Evolutionary conservation across 2,329 filamentous ascomycete genomes (phyloP).

Genomic region (Podosphaera xanthii): DNA sequence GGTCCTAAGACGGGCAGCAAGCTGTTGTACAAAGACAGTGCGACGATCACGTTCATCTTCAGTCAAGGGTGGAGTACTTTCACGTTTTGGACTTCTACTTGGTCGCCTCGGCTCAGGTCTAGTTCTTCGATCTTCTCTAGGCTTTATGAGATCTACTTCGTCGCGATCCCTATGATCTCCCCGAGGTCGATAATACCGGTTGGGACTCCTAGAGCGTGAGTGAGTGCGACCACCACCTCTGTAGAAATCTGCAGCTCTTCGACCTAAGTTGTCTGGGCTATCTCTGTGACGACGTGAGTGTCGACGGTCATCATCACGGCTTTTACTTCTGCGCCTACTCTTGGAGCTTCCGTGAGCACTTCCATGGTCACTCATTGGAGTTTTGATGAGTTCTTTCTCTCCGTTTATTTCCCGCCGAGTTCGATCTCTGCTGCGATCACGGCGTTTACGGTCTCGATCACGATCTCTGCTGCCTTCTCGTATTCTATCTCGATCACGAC

Average conservation of each 20-base stretch:
- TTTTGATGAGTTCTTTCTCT: slow-evolving; percentile 35
- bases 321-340: slow-evolving; percentile 61
- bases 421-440: slow-evolving; percentile 33
- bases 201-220: slow-evolving; percentile 50
- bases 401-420: slow-evolving; percentile 22
- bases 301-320: slow-evolving; percentile 52
- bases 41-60: slow-evolving; percentile 93
- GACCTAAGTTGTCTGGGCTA: slow-evolving; percentile 22
- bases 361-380: slow-evolving; percentile 51
- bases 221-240: slow-evolving; percentile 39
- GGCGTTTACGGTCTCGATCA: slow-evolving; percentile 31
- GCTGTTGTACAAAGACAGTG: slow-evolving; percentile 95
- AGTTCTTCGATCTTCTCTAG: slow-evolving; percentile 20
- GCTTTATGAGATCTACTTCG: slow-evolving; percentile 26
- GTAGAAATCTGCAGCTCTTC: slow-evolving; percentile 44
- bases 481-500: slow-evolving; percentile 31
- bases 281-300: slow-evolving; percentile 50
- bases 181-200: slow-evolving; percentile 29
- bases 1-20: slow-evolving; percentile 78
- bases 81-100: slow-evolving; percentile 21
- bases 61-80: slow-evolving; percentile 49
- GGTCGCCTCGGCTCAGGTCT: slow-evolving; percentile 18
- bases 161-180: slow-evolving; percentile 28
- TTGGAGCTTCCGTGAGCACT: slow-evolving; percentile 46
- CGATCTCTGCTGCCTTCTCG: slow-evolving; percentile 30